Evolutionary conservation across 177 flowering plant genomes (phyloP).

Genomic region (Vitis hybrid): DNA sequence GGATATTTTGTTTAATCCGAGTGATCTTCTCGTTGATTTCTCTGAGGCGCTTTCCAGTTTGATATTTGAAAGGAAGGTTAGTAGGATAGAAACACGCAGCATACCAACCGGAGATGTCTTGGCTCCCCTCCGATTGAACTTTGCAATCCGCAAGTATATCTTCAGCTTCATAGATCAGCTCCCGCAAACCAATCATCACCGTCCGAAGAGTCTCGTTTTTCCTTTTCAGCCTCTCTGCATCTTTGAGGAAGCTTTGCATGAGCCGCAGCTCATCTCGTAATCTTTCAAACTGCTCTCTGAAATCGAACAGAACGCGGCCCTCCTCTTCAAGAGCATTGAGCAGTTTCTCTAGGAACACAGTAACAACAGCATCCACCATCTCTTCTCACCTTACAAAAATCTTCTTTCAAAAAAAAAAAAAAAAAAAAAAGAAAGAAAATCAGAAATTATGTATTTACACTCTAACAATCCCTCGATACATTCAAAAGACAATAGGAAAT

Average conservation of each 20-base stretch:
- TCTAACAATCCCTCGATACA: no score
- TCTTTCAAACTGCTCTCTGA: slow-evolving; percentile 31
- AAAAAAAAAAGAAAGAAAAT: background rate
- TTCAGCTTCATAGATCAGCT: slow-evolving; percentile 47
- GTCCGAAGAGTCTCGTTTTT: slow-evolving; percentile 27
- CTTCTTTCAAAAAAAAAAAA: background rate
- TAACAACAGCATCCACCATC: slow-evolving; percentile 57
- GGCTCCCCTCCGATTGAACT: slow-evolving; percentile 15
- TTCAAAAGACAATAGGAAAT: no score
- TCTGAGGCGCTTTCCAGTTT: slow-evolving; percentile 31
- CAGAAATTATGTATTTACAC: no score
- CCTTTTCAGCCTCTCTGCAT: slow-evolving; percentile 47
- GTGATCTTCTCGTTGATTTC: slow-evolving; percentile 37
- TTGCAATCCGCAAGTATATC: slow-evolving; percentile 52
- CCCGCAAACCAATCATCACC: slow-evolving; percentile 29
- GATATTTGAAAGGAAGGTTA: slow-evolving; percentile 20
- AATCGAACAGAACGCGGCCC: slow-evolving; percentile 29
- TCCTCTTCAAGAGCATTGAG: slow-evolving; percentile 27
- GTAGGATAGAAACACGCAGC: slow-evolving; percentile 20
- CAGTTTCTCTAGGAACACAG: slow-evolving; percentile 42
- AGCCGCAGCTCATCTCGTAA: slow-evolving; percentile 36
- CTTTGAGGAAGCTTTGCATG: slow-evolving; percentile 55
- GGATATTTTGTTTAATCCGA: slow-evolving; percentile 29
- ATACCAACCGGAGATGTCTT: background rate
- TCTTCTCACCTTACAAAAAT: background rate